phyloP scores from a whole-genome alignment of 306 rosid species.

The Rubus idaeus region DNA sequence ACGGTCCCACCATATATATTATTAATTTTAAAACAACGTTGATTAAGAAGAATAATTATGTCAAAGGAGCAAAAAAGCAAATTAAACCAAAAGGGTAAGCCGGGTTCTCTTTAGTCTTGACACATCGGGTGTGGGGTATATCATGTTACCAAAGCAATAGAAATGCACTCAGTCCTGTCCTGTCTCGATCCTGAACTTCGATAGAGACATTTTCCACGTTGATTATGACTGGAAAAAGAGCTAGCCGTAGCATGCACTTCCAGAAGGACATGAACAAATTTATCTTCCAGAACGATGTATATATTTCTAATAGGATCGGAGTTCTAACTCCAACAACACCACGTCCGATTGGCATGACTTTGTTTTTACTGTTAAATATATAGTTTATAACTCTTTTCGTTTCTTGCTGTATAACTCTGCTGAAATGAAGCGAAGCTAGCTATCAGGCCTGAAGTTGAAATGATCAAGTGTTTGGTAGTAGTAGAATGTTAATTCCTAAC shows the following conservation, averaged over 20 bases:
- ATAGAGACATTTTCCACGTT: background rate
- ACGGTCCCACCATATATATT: too few relatives aligned
- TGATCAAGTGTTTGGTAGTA: conserved; percentile 56
- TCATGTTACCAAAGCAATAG: too few relatives aligned
- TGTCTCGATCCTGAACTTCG: too few relatives aligned
- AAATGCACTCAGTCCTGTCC: too few relatives aligned
- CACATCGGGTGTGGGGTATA: too few relatives aligned
- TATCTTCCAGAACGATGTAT: background rate
- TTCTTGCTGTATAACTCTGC: background rate
- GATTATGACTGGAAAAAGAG: background rate
- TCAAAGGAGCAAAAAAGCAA: too few relatives aligned
- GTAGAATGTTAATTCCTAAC: conserved; percentile 6
- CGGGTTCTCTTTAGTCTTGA: too few relatives aligned
- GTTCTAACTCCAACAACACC: background rate
- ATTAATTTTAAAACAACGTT: too few relatives aligned
- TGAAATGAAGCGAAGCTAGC: conserved; percentile 38
- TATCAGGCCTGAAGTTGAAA: conserved; percentile 55
- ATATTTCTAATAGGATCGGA: background rate
- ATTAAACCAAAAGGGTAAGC: too few relatives aligned
- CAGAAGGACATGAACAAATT: background rate
- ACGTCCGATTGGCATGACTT: background rate
- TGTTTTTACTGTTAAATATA: background rate
- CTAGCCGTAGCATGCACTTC: background rate
- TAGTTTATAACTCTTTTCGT: background rate
- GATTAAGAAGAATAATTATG: too few relatives aligned